Conservation (phyloP, 148 eudicot genomes). For the Amaranthus cruentus region DNA sequence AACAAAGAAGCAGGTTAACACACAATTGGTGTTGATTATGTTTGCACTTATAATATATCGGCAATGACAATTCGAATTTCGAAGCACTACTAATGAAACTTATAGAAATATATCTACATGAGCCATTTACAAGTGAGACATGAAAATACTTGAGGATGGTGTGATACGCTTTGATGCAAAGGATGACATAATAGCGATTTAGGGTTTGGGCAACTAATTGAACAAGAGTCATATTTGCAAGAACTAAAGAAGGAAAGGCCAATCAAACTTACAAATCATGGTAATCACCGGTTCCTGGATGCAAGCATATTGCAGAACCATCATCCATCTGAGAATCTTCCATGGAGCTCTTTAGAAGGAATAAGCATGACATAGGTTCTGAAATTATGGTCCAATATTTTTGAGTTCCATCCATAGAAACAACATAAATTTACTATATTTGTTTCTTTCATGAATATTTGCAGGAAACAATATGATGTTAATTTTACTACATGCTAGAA, state of each 20-base stretch:
- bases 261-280: constrained; percentile 66
- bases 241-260: neutral
- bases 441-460: neutral
- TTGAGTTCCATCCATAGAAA: neutral
- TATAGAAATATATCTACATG: neutral
- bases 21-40: neutral
- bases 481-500: neutral
- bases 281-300: constrained; percentile 73
- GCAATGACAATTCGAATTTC: no score
- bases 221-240: neutral
- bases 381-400: constrained; percentile 7
- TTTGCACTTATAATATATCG: neutral
- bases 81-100: neutral
- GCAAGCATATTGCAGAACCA: constrained; percentile 44
- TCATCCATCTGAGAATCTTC: constrained; percentile 50
- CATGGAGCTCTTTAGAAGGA: constrained; percentile 56
- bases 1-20: constrained; percentile 11
- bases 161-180: no score
- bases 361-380: constrained; percentile 55
- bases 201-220: neutral
- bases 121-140: neutral
- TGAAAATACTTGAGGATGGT: neutral
- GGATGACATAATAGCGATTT: neutral
- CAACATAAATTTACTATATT: neutral
- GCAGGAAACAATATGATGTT: neutral